Percentiles rank a stretch among this genome's conserved stretches.
Conservation (phyloP, 768 basidiomycete genomes). For the Mycena pura region DNA sequence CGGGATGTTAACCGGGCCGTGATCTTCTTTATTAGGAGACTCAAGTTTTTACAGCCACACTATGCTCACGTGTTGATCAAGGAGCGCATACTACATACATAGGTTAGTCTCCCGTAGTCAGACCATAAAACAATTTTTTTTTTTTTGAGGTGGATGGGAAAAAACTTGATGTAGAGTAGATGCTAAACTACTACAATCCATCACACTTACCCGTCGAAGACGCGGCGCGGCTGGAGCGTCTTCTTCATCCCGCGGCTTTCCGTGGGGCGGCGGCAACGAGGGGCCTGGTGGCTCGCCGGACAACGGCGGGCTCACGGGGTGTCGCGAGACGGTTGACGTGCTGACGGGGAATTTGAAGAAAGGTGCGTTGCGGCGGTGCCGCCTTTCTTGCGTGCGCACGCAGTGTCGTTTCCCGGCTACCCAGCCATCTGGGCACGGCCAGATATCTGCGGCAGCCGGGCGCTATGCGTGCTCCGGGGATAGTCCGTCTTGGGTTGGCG, state of each 20-base stretch:
- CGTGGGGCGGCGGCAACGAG: slow-evolving; percentile 36
- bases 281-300: slow-evolving; percentile 42
- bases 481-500: slow-evolving; percentile 81
- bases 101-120: too few relatives aligned
- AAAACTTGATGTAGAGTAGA: too few relatives aligned
- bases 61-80: too few relatives aligned
- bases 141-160: too few relatives aligned
- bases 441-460: slow-evolving; percentile 75
- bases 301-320: slow-evolving; percentile 60
- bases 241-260: slow-evolving; percentile 33
- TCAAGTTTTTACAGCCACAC: too few relatives aligned
- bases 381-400: neutral
- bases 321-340: slow-evolving; percentile 89
- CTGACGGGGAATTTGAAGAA: slow-evolving; percentile 90
- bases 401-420: slow-evolving; percentile 72
- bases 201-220: too few relatives aligned
- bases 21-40: too few relatives aligned
- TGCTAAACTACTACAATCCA: too few relatives aligned
- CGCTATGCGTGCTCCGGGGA: slow-evolving; percentile 80
- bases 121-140: too few relatives aligned
- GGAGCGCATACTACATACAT: too few relatives aligned
- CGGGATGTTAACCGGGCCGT: too few relatives aligned
- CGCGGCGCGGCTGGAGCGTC: slow-evolving; percentile 50
- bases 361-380: slow-evolving; percentile 69
- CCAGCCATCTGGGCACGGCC: slow-evolving; percentile 38